Percentiles rank a stretch among this genome's conserved stretches.
phyloP scores from a whole-genome alignment of 495 filamentous ascomycete genomes.

The Penicillium manginii region DNA sequence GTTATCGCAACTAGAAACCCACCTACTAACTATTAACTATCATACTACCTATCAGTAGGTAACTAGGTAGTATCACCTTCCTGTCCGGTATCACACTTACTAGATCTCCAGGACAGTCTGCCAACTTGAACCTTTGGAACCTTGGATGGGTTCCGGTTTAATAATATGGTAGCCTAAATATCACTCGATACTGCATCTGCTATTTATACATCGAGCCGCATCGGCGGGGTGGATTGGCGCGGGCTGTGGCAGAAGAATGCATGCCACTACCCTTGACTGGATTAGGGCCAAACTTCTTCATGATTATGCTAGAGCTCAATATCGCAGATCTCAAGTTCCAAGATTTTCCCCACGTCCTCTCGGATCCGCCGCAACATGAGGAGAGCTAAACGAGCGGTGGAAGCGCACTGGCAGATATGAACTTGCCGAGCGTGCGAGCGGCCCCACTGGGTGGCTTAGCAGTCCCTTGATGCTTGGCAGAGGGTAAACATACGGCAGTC shows the following conservation, averaged over 20 bases:
- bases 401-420: not conserved
- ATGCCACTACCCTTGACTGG: not conserved
- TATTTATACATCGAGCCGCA: slow-evolving; percentile 16
- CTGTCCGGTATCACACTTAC: too few species aligned
- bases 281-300: not conserved
- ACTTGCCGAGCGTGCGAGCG: not conserved
- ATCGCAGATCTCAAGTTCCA: not conserved
- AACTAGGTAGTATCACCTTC: too few species aligned
- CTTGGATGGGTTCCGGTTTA: not conserved
- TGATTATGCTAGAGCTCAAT: not conserved
- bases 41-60: too few species aligned
- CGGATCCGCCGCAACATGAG: slow-evolving; percentile 6
- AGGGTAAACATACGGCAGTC: not conserved
- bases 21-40: too few species aligned
- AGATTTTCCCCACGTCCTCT: not conserved
- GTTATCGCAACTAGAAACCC: too few species aligned
- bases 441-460: slow-evolving; percentile 30
- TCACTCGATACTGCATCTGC: not conserved
- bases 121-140: too few species aligned
- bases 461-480: not conserved
- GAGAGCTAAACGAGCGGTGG: slow-evolving; percentile 9
- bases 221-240: slow-evolving; percentile 1
- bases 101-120: not conserved
- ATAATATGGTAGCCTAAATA: slow-evolving; percentile 19
- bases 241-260: not conserved